phyloP scores from a whole-genome alignment of 73 alveolate species.

The Stentor coeruleus region DNA sequence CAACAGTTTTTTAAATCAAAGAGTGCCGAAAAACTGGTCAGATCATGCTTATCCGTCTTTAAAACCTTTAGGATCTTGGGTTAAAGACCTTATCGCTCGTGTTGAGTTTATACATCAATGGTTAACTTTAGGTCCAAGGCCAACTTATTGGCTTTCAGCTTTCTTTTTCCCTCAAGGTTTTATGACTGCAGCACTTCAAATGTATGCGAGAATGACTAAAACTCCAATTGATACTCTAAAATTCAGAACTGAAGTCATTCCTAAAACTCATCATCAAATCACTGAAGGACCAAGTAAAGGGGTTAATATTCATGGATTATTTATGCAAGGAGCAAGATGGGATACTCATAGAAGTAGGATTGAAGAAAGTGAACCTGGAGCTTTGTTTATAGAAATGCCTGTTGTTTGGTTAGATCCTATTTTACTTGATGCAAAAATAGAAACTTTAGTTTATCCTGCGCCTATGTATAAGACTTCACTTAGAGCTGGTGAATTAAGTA shows the following conservation, averaged over 20 bases:
- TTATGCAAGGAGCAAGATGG: constrained; percentile 99
- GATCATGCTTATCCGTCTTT: constrained; percentile 92
- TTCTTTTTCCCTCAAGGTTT: constrained; percentile 99
- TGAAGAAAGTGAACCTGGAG: constrained; percentile 88
- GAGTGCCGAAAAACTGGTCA: constrained; percentile 87
- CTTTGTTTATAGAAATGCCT: constrained; percentile 93
- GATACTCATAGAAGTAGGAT: constrained; percentile 68
- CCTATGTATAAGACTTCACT: constrained; percentile 98
- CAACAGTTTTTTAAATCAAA: constrained; percentile 78
- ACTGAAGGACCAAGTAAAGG: constrained; percentile 90
- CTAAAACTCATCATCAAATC: constrained; percentile 54
- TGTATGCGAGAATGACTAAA: constrained; percentile 94
- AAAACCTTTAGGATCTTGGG: constrained; percentile 97
- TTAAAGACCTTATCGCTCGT: constrained; percentile 85
- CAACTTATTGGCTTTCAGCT: constrained; percentile 96
- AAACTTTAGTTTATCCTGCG: constrained; percentile 66
- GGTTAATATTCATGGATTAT: constrained; percentile 98
- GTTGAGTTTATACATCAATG: constrained; percentile 89
- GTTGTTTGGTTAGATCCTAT: constrained; percentile 80
- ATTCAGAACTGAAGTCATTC: constrained; percentile 80
- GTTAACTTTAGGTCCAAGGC: constrained; percentile 95
- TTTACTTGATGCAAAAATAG: constrained; percentile 30
- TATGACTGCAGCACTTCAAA: constrained; percentile 97
- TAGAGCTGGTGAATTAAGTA: constrained; percentile 97
- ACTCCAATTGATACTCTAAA: constrained; percentile 93